Evolutionary conservation across 441 rosid species (phyloP), one percentile per base, ranked within the genome.

Genomic region (Manihot esculenta): DNA sequence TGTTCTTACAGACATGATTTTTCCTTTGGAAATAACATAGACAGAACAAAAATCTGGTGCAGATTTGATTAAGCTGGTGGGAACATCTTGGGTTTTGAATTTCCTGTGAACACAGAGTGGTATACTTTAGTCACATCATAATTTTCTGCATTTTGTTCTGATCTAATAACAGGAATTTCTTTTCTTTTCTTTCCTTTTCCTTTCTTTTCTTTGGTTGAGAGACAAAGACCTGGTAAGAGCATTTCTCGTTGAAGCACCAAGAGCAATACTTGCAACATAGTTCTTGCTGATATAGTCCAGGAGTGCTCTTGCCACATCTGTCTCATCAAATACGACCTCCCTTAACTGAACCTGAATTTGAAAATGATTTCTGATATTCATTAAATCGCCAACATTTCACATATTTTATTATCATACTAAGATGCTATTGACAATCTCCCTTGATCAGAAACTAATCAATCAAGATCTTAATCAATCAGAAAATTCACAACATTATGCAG

Each of bases 21-120:
- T 94, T 64, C 98, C 97, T 76, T 91, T 94, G 11, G 87, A 73
- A 72, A 94, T 88, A 14, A 94, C 89, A 55, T 81, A 88, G 2
- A 89, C 81, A 10, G 90, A 84, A 78, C 98, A 94, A 70, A 85
- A 91, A 55, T 87, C 92, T 12, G 92, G 98, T 0, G 87, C 84
- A 10, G 74, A 64, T 79, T 88, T 94, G 60, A 83, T 70, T n/a
- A 90, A 18, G 14, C 63, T 70, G 33, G 83, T 55, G 5, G 93
- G 68, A 41, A 94, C 77, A 70, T 94, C 93, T 66, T 78, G 75
- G 17, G 75, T 66, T 77, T 84, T 88, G 81, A 83, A 78, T 80
- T 82, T 85, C 69, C 89, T 86, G 69, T 48, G 21, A 15, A 61
- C 57, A 11, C 66, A 54, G 23, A 24, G 41, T n/a, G 49, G 18